phyloP scores from a whole-genome alignment of 2,329 filamentous ascomycete species.

The Fusarium praegraminearum region DNA sequence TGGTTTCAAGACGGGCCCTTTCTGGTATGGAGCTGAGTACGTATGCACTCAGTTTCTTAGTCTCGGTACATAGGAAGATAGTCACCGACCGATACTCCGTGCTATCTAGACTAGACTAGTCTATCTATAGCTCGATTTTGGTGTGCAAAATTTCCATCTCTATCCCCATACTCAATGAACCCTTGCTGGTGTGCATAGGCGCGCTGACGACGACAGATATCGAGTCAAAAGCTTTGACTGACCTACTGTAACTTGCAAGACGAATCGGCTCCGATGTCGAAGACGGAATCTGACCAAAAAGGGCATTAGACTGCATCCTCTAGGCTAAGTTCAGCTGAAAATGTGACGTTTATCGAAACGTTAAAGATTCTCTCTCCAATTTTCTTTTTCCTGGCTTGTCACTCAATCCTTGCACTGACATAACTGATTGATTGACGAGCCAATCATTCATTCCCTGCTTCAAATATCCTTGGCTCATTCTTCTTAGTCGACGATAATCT shows the following conservation, averaged over 20 bases:
- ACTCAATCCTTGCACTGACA: constrained; percentile 16
- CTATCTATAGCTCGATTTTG: constrained; percentile 1
- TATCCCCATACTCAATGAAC: constrained; percentile 10
- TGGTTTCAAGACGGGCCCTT: constrained; percentile 29
- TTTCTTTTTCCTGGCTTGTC: constrained; percentile 11
- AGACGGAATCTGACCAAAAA: constrained; percentile 26
- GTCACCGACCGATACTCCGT: neutral
- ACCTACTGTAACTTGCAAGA: neutral
- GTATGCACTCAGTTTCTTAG: constrained; percentile 21
- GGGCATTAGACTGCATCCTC: constrained; percentile 4
- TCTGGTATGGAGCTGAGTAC: constrained; percentile 26
- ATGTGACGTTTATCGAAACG: constrained; percentile 7
- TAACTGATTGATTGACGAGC: constrained; percentile 7
- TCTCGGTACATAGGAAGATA: neutral
- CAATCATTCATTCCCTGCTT: constrained; percentile 24
- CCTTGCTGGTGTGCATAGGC: constrained; percentile 7
- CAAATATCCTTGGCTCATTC: neutral
- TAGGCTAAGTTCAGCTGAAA: neutral
- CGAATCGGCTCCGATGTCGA: constrained; percentile 13
- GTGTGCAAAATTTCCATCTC: constrained; percentile 7
- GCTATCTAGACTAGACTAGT: neutral
- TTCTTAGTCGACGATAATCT: constrained; percentile 10
- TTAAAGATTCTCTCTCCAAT: constrained; percentile 8
- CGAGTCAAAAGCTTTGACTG: constrained; percentile 28
- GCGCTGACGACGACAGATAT: constrained; percentile 33